phyloP scores from a whole-genome alignment of 192 early-diverging fungal genomes.

The Cetraspora pellucida region DNA sequence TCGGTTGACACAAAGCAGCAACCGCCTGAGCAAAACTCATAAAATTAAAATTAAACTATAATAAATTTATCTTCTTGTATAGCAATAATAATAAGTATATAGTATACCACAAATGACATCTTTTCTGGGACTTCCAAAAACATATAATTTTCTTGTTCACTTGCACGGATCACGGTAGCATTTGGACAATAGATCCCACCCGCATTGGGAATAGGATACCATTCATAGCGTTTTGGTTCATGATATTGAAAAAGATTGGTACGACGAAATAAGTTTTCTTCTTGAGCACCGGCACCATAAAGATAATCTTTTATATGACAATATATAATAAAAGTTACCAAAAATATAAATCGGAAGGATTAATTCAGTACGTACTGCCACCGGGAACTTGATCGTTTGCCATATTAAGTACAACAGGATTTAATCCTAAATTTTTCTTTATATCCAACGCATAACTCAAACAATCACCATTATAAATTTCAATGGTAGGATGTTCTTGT shows the following conservation, averaged over 20 bases:
- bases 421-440: conserved; percentile 41
- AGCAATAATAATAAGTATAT: background rate
- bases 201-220: conserved; percentile 44
- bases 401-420: conserved; percentile 50
- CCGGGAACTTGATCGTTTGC: conserved; percentile 44
- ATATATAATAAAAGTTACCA: too few species aligned
- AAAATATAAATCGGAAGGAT: too few species aligned
- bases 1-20: conserved; percentile 42
- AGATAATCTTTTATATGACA: conserved; percentile 35
- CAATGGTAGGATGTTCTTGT: conserved; percentile 41
- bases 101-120: conserved; percentile 49
- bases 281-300: conserved; percentile 43
- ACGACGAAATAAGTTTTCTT: conserved; percentile 48
- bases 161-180: conserved; percentile 43
- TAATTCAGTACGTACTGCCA: conserved; percentile 37
- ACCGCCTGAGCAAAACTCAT: conserved; percentile 36
- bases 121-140: conserved; percentile 45
- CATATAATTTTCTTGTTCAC: conserved; percentile 36
- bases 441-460: conserved; percentile 41
- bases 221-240: conserved; percentile 41
- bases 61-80: background rate
- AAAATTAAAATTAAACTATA: background rate
- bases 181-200: conserved; percentile 52
- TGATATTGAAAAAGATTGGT: conserved; percentile 49
- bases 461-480: conserved; percentile 40